Percentiles rank a stretch among this genome's conserved stretches.
phyloP scores from a whole-genome alignment of 2,329 filamentous ascomycete species.

The Lomentospora prolificans region DNA sequence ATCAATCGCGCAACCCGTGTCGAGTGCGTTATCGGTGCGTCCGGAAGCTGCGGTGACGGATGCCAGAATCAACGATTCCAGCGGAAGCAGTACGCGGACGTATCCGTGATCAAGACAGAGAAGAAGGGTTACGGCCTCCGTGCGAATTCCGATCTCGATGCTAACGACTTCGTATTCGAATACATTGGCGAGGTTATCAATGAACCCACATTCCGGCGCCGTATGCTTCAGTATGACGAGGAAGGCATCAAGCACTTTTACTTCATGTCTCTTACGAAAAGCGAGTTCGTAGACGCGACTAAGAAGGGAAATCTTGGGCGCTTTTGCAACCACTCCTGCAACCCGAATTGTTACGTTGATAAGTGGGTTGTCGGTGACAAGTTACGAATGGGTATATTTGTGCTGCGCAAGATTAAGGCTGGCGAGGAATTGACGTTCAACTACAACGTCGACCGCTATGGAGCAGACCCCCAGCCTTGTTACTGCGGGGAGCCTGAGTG shows the following conservation, averaged over 20 bases:
- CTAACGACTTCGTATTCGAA: constrained; percentile 92
- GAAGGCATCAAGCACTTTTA: constrained; percentile 99
- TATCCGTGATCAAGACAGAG: constrained; percentile 93
- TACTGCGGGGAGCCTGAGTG: constrained; percentile 95
- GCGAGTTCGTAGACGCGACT: constrained; percentile 94
- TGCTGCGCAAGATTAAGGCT: constrained; percentile 69
- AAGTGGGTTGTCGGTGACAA: constrained; percentile 99
- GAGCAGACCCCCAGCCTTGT: constrained; percentile 90
- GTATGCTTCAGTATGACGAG: constrained; percentile 88
- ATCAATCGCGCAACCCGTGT: constrained; percentile 98
- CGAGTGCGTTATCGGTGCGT: constrained; percentile 76
- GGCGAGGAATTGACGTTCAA: constrained; percentile 98
- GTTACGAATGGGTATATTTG: constrained; percentile 97
- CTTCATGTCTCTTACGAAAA: constrained; percentile 97
- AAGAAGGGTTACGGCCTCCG: constrained; percentile 95
- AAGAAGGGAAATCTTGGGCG: constrained; percentile 92
- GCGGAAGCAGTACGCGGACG: constrained; percentile 76
- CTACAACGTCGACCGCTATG: constrained; percentile 98
- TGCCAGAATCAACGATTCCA: constrained; percentile 97
- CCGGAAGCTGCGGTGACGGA: constrained; percentile 67
- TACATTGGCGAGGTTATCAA: constrained; percentile 98
- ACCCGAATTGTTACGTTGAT: constrained; percentile 97
- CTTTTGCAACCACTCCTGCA: constrained; percentile 99
- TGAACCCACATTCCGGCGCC: constrained; percentile 76
- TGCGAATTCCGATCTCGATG: constrained; percentile 63